Base-by-base conservation (phyloP, 768 basidiomycete genomes). In the Hygrophorus pudorinus region DNA sequence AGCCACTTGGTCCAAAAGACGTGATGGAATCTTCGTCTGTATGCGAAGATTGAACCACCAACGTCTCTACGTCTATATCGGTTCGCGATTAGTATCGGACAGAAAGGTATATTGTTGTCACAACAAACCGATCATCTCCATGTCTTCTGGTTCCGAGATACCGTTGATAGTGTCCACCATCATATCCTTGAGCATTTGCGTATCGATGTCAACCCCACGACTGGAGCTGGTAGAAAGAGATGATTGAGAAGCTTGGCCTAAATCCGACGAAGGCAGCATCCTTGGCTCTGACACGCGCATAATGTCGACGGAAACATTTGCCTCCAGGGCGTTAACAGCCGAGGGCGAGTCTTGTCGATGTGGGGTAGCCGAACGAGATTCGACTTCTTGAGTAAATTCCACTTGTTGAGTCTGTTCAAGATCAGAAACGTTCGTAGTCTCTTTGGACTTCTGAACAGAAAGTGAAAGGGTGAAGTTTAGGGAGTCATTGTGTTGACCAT, bases 371-470 rank as follows among this genome's bases (percentile, higher is more conserved):
- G 48, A 20, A 46, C 41, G 44, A 29, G 44, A 57, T 30, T 56
- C 63, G n/a, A 73, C 57, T 5, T 61, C 56, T 49, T 78, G 78
- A 0, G 79, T 79, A 52, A 74, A 68, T 38, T 73, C 71, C n/a
- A 73, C 51, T 17, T 30, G 44, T n/a, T 49, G 44, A 29, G 48
- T 45, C 38, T 49, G 44, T 12, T 37, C 44, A 12, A 34, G 13
- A 11, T 40, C 11, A 24, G 36, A 27, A 17, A 5, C 30, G 39
- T 47, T 32, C 6, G 16, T 14, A 14, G 41, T 16, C 13, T 24
- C n/a, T 41, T 38, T 16, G n/a, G n/a, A 13, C 33, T 31, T 42
- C 41, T 42, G n/a, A n/a, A n/a, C n/a, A n/a, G n/a, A n/a, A n/a
- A n/a, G n/a, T n/a, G n/a, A n/a, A n/a, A n/a, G n/a, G n/a, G n/a